These are phyloP conservation scores for Aspergillus uvarum DNA, from an alignment of 2,329 filamentous ascomycete species.

Conservation along the genomic window DNA sequence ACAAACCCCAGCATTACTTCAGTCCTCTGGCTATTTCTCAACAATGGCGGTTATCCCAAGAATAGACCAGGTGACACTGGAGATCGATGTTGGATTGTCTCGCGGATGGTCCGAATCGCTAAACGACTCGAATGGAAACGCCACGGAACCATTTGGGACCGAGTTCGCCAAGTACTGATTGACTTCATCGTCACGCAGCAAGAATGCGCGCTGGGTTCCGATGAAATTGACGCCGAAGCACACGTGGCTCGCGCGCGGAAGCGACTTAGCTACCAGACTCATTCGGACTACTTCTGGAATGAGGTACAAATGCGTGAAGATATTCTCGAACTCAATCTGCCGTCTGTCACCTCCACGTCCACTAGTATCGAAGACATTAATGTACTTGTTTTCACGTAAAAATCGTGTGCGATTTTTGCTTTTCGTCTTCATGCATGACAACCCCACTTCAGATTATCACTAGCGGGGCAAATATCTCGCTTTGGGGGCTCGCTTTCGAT, in stretches of 20 bases:
- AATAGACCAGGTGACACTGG: constrained; percentile 23
- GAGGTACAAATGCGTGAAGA: constrained; percentile 30
- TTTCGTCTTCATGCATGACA: background rate
- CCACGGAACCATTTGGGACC: constrained; percentile 29
- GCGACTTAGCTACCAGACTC: constrained; percentile 3
- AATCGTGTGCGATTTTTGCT: background rate
- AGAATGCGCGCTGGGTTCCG: constrained; percentile 29
- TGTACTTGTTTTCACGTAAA: constrained; percentile 16
- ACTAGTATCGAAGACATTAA: constrained; percentile 11
- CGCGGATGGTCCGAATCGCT: constrained; percentile 32
- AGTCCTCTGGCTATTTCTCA: constrained; percentile 33
- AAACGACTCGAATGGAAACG: constrained; percentile 34
- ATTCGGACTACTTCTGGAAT: constrained; percentile 25
- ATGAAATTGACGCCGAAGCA: constrained; percentile 22
- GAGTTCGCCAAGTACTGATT: constrained; percentile 26
- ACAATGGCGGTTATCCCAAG: constrained; percentile 28
- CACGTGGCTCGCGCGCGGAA: constrained; percentile 24
- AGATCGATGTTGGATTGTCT: constrained; percentile 34
- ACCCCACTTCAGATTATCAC: background rate
- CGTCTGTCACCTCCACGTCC: background rate
- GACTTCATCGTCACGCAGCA: constrained; percentile 30
- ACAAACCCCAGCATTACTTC: constrained; percentile 31
- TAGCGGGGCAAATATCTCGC: background rate
- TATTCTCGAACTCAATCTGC: constrained; percentile 19
- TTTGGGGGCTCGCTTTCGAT: background rate